phyloP scores from a whole-genome alignment of 1,284 basidiomycete species.

The Sporisorium iseilematis-ciliati region DNA sequence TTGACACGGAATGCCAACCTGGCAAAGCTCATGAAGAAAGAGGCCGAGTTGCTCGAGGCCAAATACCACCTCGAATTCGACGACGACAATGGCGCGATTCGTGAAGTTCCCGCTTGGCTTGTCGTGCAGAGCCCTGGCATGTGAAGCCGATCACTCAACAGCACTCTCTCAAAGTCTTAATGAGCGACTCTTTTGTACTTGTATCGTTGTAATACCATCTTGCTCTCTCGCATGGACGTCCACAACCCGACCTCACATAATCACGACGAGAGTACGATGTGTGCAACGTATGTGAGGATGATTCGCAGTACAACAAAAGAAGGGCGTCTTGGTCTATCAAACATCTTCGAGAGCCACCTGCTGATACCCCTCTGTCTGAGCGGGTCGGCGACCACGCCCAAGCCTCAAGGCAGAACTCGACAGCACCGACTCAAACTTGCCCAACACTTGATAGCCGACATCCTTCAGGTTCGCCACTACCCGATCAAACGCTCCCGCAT shows the following conservation, averaged over 20 bases:
- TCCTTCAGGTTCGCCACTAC: slow-evolving; percentile 49
- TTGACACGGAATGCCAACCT: slow-evolving; percentile 40
- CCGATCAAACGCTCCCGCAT: slow-evolving; percentile 44
- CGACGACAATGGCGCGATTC: slow-evolving; percentile 65
- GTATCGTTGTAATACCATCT: slow-evolving; percentile 29
- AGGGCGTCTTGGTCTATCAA: background rate
- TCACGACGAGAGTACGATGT: background rate
- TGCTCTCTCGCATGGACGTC: background rate
- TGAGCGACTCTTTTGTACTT: slow-evolving; percentile 18
- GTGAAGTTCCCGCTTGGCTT: slow-evolving; percentile 64
- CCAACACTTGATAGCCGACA: slow-evolving; percentile 46
- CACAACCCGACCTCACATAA: background rate
- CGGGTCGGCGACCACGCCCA: slow-evolving; percentile 13
- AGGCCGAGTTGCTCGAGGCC: slow-evolving; percentile 59
- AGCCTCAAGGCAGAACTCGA: slow-evolving; percentile 21
- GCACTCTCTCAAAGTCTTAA: no score
- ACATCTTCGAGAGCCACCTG: slow-evolving; percentile 42
- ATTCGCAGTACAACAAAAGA: background rate
- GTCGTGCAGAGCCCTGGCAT: slow-evolving; percentile 63
- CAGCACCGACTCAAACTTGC: slow-evolving; percentile 34
- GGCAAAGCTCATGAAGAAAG: slow-evolving; percentile 48
- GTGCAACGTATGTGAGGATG: background rate
- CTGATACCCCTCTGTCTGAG: slow-evolving; percentile 27
- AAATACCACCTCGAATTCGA: slow-evolving; percentile 68
- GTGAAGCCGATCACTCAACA: background rate